A percentile compares a stretch with the other conserved stretches of the same genome.
phyloP scores from a whole-genome alignment of 202 grass and related monocot species.

The Zoysia matrella region DNA sequence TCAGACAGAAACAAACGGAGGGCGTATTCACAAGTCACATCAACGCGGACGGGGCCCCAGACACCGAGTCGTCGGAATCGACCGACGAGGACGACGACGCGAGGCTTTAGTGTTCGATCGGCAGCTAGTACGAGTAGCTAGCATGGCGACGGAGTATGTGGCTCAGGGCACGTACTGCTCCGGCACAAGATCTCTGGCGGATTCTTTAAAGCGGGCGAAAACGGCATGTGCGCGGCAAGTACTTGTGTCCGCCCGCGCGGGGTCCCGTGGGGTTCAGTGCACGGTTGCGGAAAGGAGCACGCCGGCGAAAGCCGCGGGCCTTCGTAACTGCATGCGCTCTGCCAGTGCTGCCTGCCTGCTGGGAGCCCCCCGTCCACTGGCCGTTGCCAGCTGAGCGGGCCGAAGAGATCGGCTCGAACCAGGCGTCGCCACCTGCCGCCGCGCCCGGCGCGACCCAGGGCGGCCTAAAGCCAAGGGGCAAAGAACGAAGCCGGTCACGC shows the following conservation, averaged over 20 bases:
- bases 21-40: too few species aligned
- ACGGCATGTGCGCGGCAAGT: conserved; percentile 57
- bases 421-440: conserved; percentile 24
- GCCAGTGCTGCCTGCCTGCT: too few species aligned
- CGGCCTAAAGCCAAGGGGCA: not conserved
- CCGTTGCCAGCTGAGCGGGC: not conserved
- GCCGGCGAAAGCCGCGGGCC: not conserved
- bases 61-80: too few species aligned
- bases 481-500: not conserved
- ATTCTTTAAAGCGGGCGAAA: conserved; percentile 41
- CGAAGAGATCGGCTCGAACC: conserved; percentile 1
- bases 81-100: too few species aligned
- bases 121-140: too few species aligned
- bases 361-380: too few species aligned
- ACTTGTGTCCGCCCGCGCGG: conserved; percentile 38
- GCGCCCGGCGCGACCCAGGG: conserved; percentile 9
- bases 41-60: too few species aligned
- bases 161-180: conserved; percentile 26
- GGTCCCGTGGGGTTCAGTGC: conserved; percentile 21
- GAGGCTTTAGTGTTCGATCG: too few species aligned
- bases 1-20: too few species aligned
- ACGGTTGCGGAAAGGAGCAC: conserved; percentile 44
- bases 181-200: conserved; percentile 35
- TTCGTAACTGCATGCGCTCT: not conserved
- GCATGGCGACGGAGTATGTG: conserved; percentile 17